These are phyloP conservation scores for Draba incana DNA, from an alignment of 345 rosid species.

Conservation along the genomic window DNA sequence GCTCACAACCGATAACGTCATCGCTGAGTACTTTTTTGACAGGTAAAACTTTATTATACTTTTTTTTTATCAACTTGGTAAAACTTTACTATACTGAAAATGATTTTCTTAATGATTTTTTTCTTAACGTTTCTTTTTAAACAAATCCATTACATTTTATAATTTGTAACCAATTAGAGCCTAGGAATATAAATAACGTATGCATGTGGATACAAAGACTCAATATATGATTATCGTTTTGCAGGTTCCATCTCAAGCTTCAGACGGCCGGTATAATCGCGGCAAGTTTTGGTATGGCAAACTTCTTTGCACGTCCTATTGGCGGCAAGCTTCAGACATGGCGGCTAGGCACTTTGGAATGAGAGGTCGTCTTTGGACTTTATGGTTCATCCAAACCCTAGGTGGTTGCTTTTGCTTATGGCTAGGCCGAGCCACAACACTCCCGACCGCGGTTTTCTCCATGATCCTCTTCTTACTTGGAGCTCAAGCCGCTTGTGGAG, in stretches of 20 bases:
- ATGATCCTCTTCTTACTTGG: slow-evolving; percentile 85
- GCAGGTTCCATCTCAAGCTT: slow-evolving; percentile 70
- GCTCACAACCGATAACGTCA: slow-evolving; percentile 72
- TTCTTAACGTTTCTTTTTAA: background rate
- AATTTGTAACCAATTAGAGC: background rate
- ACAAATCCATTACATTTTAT: background rate
- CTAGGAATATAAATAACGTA: background rate
- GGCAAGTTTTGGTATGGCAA: slow-evolving; percentile 86
- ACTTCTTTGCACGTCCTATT: slow-evolving; percentile 70
- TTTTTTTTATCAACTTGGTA: slow-evolving; percentile 29
- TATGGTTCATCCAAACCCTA: slow-evolving; percentile 75
- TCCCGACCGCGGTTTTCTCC: slow-evolving; percentile 59
- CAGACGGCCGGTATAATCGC: slow-evolving; percentile 81
- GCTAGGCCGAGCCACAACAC: slow-evolving; percentile 72
- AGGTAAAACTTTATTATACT: slow-evolving; percentile 39
- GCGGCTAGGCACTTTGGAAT: slow-evolving; percentile 70
- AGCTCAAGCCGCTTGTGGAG: slow-evolving; percentile 92
- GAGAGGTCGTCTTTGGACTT: slow-evolving; percentile 81
- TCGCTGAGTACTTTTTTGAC: slow-evolving; percentile 83
- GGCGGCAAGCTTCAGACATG: slow-evolving; percentile 74
- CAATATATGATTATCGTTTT: slow-evolving; percentile 4
- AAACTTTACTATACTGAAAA: background rate
- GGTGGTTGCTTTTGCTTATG: slow-evolving; percentile 78
- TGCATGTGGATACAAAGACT: background rate
- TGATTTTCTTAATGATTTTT: background rate